phyloP scores from a whole-genome alignment of 176 grass and related monocot species.

The Chloris gayana region DNA sequence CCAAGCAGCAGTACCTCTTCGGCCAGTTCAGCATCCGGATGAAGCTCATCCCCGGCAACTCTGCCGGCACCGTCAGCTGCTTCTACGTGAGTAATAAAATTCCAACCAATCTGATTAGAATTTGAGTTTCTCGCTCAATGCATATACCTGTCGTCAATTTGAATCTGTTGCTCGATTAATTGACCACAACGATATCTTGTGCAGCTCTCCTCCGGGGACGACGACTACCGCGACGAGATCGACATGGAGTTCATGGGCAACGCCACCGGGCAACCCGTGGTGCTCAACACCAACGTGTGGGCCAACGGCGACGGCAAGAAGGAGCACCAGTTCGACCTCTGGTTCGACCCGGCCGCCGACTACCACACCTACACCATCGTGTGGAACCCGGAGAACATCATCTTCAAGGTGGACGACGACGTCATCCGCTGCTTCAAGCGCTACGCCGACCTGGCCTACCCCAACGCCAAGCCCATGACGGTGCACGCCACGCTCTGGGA shows the following conservation, averaged over 20 bases:
- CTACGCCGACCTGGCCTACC: slow-evolving; percentile 62
- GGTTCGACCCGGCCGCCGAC: slow-evolving; percentile 53
- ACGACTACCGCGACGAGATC: slow-evolving; percentile 47
- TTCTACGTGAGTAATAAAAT: too few species aligned
- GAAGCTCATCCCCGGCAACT: slow-evolving; percentile 58
- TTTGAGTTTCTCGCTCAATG: too few species aligned
- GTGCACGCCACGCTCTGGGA: slow-evolving; percentile 84
- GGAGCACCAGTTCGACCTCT: slow-evolving; percentile 71
- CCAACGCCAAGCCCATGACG: slow-evolving; percentile 51
- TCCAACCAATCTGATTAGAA: too few species aligned
- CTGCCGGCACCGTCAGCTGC: slow-evolving; percentile 55
- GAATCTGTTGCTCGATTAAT: too few species aligned
- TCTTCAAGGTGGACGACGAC: slow-evolving; percentile 58
- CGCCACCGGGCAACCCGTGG: slow-evolving; percentile 20
- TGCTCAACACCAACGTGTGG: slow-evolving; percentile 64
- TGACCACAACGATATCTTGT: too few species aligned
- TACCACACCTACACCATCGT: slow-evolving; percentile 55
- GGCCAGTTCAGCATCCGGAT: slow-evolving; percentile 54
- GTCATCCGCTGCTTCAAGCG: slow-evolving; percentile 53
- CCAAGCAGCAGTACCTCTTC: slow-evolving; percentile 44
- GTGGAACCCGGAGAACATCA: slow-evolving; percentile 55
- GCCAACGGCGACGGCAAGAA: slow-evolving; percentile 64
- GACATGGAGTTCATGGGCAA: slow-evolving; percentile 73
- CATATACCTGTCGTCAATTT: too few species aligned
- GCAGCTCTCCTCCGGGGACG: slow-evolving; percentile 43